phyloP scores from a whole-genome alignment of 1,139 yeast genomes.

The Williopsis jadinii region DNA sequence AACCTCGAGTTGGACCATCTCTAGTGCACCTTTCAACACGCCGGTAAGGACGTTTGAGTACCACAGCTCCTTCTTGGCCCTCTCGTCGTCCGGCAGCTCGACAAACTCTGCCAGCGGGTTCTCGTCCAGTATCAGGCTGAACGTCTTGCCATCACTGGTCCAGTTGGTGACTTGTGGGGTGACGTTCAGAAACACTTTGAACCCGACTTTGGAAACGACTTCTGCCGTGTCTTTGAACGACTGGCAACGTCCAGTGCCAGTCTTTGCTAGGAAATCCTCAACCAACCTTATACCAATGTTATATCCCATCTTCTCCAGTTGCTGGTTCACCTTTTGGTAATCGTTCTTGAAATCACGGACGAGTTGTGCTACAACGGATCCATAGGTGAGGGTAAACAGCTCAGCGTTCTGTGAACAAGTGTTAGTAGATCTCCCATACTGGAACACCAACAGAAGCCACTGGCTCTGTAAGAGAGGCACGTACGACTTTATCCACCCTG shows the following conservation, averaged over 20 bases:
- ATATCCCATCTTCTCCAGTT: slow-evolving; percentile 89
- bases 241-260: slow-evolving; percentile 77
- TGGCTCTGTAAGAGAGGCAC: no score
- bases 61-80: slow-evolving; percentile 75
- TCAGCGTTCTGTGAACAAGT: slow-evolving; percentile 59
- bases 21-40: slow-evolving; percentile 82
- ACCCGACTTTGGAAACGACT: slow-evolving; percentile 76
- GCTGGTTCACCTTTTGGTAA: slow-evolving; percentile 71
- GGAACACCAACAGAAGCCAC: background rate
- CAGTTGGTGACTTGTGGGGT: slow-evolving; percentile 73
- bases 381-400: slow-evolving; percentile 86
- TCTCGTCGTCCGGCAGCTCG: slow-evolving; percentile 75
- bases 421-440: slow-evolving; percentile 1
- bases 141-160: slow-evolving; percentile 69
- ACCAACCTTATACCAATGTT: slow-evolving; percentile 87
- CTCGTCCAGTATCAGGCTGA: slow-evolving; percentile 67
- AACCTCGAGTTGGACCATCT: slow-evolving; percentile 93
- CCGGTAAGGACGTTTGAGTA: slow-evolving; percentile 89
- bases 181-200: slow-evolving; percentile 79
- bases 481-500: slow-evolving; percentile 74
- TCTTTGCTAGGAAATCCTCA: slow-evolving; percentile 87
- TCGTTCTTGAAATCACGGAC: slow-evolving; percentile 78
- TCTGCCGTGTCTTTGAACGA: slow-evolving; percentile 85
- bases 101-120: slow-evolving; percentile 95
- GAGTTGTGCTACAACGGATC: slow-evolving; percentile 89